These are phyloP conservation scores for Kuraishia ogatae DNA, from an alignment of 805 yeast species.

Conservation along the genomic window DNA sequence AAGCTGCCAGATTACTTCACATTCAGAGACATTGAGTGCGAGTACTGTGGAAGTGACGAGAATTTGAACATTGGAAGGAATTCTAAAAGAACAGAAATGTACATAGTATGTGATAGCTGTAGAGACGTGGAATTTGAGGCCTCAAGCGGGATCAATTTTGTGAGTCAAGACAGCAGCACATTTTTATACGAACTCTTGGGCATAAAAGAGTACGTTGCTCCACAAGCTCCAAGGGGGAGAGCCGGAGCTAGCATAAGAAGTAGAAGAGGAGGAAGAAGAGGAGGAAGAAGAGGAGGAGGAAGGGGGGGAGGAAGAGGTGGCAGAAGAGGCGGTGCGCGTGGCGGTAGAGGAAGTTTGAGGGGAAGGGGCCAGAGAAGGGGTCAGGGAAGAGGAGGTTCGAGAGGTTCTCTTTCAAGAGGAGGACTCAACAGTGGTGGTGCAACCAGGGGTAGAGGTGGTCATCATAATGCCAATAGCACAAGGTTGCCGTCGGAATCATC, in stretches of 20 bases:
- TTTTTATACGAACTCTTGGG: slow-evolving; percentile 41
- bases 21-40: slow-evolving; percentile 43
- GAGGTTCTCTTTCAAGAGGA: background rate
- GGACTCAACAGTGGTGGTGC: background rate
- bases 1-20: slow-evolving; percentile 37
- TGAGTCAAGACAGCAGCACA: slow-evolving; percentile 36
- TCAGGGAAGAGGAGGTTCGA: too few species aligned
- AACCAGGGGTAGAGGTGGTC: background rate
- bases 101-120: slow-evolving; percentile 36
- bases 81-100: slow-evolving; percentile 11
- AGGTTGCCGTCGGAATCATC: background rate
- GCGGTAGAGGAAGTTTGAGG: slow-evolving; percentile 4
- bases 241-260: slow-evolving; percentile 6
- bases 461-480: background rate
- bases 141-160: slow-evolving; percentile 15
- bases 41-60: slow-evolving; percentile 1
- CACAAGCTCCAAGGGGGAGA: background rate
- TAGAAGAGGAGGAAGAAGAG: slow-evolving; percentile 9
- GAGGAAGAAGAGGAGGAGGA: slow-evolving; percentile 12
- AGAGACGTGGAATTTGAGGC: slow-evolving; percentile 9
- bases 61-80: slow-evolving; percentile 32
- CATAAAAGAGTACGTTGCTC: slow-evolving; percentile 25
- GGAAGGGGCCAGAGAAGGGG: background rate
- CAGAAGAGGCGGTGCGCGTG: background rate
- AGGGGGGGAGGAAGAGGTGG: slow-evolving; percentile 11